Conservation (phyloP, 306 rosid genomes). For the Medicago arabica region DNA sequence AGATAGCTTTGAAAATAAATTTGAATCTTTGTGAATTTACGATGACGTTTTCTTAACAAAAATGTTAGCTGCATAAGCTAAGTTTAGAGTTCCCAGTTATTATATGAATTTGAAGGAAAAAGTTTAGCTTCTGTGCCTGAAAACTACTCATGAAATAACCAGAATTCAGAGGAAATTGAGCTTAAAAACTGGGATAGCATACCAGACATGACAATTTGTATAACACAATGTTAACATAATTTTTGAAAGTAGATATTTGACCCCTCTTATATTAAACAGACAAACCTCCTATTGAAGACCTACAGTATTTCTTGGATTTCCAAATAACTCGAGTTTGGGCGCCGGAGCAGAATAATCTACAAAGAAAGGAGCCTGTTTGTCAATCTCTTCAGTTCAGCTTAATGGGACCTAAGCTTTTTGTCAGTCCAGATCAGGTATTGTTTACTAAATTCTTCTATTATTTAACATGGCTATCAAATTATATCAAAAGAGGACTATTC, state of each 20-base stretch:
- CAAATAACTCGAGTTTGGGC: slow-evolving; percentile 94
- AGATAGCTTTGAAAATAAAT: slow-evolving; percentile 1
- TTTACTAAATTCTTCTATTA: slow-evolving; percentile 29
- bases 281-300: slow-evolving; percentile 95
- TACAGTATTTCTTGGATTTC: slow-evolving; percentile 95
- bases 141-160: no score
- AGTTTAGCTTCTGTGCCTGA: no score
- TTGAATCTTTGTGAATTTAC: background rate
- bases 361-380: slow-evolving; percentile 94
- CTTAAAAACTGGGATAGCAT: slow-evolving; percentile 6
- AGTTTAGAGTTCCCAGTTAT: no score
- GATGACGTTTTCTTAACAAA: background rate
- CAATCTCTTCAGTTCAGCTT: slow-evolving; percentile 88
- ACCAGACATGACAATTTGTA: background rate
- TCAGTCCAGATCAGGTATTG: slow-evolving; percentile 95
- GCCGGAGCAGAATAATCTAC: slow-evolving; percentile 82
- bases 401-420: slow-evolving; percentile 95
- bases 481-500: slow-evolving; percentile 33
- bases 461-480: slow-evolving; percentile 29
- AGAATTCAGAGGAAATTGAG: no score
- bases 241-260: slow-evolving; percentile 4
- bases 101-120: no score
- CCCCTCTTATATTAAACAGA: slow-evolving; percentile 53
- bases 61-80: background rate
- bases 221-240: background rate